Evolutionary conservation across 768 basidiomycete species (phyloP), one percentile per base, ranked within the genome.

Genomic region (Boletus tylopilopsis): DNA sequence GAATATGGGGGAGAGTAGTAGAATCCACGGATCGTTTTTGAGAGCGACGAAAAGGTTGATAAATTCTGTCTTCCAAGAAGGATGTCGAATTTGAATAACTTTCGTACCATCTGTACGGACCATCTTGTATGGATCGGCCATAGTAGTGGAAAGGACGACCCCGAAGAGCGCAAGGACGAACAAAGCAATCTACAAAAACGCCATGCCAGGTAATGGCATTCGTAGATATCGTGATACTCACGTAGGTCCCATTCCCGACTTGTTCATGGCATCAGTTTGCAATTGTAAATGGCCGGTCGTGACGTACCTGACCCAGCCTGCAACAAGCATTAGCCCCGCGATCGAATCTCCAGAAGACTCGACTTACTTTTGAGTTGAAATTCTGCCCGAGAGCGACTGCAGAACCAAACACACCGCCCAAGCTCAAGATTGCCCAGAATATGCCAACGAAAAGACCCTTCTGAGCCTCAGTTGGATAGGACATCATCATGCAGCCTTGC

Each of bases 1-100:
- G 68, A 90, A 90, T 83, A 91, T 86, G 27, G 90, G 89, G 72
- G 91, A 87, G 25, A 90, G 78, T 5, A 88, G 68, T 5, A 90
- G 25, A 58, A 93, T 81, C 70, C 78, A 74, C 0, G 86, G 87
- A 59, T 92, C 89, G 3, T 78, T 81, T 45, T 72, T 76, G 42
- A 93, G 71, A 0, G 85, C 78, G 45, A 84, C 50, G 67, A 78
- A 89, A 19, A 92, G 76, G 7, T 82, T 84, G 51, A 75, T 69
- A 45, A 92, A 70, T 66, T 92, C 89, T 2, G 76, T 73, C 60
- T 79, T 86, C 87, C 89, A 90, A 1, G 82, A 85, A 5, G 87
- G 82, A 44, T 90, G 82, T 24, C 76, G 78, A 16, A 73, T 73
- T 2, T 73, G 70, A 4, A 73, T 71, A 19, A 90, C 81, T 58